A percentile compares a stretch with the other conserved stretches of the same genome.
These are phyloP conservation scores for Ailanthus altissimus DNA, from an alignment of 345 rosid species.

Conservation along the genomic window DNA sequence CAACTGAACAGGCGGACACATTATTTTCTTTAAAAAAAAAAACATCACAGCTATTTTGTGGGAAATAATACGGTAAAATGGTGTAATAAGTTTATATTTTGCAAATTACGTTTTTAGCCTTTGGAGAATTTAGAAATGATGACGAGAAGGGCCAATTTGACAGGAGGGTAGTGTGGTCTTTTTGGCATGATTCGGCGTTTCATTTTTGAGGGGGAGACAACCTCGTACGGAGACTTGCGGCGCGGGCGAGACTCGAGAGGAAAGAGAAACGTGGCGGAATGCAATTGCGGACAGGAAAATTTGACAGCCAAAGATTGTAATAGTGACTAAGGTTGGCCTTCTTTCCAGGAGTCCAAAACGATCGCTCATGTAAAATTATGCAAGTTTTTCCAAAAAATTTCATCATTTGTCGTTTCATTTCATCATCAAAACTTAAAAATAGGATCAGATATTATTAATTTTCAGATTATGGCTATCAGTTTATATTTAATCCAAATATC, in stretches of 20 bases:
- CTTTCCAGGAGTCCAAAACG: not conserved
- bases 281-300: not conserved
- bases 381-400: too few species aligned
- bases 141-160: not conserved
- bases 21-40: not conserved
- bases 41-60: not conserved
- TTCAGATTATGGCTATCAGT: too few species aligned
- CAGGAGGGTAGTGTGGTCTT: not conserved
- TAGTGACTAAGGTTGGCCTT: not conserved
- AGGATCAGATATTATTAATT: too few species aligned
- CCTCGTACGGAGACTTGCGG: constrained; percentile 32
- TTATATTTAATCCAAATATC: too few species aligned
- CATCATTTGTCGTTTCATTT: too few species aligned
- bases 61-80: not conserved
- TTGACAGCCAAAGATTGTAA: not conserved
- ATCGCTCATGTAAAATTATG: too few species aligned
- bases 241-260: too few species aligned
- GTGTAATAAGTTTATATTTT: not conserved
- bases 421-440: too few species aligned
- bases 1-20: not conserved
- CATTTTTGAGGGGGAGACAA: constrained; percentile 21
- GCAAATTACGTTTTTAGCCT: not conserved
- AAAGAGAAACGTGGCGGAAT: not conserved
- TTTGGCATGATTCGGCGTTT: not conserved
- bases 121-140: not conserved